phyloP scores from a whole-genome alignment of 148 eudicot genomes.

The Gaultheria prostrata region DNA sequence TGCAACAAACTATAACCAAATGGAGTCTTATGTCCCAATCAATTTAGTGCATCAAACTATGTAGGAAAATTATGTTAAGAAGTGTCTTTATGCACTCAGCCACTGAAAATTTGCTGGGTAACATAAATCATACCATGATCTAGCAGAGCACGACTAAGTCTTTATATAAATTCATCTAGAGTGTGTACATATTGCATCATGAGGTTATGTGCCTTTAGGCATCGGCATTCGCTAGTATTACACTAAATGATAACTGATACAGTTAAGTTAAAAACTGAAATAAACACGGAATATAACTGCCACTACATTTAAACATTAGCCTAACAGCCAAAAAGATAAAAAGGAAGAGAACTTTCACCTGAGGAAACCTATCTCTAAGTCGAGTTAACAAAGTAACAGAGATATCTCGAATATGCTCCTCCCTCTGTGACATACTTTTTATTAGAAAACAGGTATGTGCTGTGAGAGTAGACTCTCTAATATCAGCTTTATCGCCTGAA shows the following conservation, averaged over 20 bases:
- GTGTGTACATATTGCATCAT: not conserved
- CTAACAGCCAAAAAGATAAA: not conserved
- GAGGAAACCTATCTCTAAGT: slow-evolving; percentile 90
- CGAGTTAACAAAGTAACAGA: slow-evolving; percentile 74
- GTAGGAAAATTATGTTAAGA: not conserved
- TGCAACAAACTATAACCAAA: not conserved
- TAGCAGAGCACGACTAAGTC: not conserved
- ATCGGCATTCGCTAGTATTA: not conserved
- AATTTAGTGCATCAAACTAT: not conserved
- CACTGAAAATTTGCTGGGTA: not conserved
- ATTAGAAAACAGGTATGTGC: slow-evolving; percentile 89
- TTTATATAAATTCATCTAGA: not conserved
- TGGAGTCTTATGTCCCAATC: no score
- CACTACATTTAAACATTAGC: not conserved
- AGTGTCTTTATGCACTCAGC: not conserved
- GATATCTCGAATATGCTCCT: slow-evolving; percentile 86
- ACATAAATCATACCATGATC: not conserved
- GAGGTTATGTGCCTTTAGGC: not conserved
- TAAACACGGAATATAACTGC: not conserved
- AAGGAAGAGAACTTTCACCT: slow-evolving; percentile 41
- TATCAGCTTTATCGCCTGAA: slow-evolving; percentile 72
- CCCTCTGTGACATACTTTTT: slow-evolving; percentile 86
- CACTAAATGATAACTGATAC: not conserved
- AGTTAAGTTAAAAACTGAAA: not conserved
- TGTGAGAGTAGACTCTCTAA: slow-evolving; percentile 69